Conservation (phyloP, 495 filamentous ascomycete species). For the Cercophora newfieldiana region DNA sequence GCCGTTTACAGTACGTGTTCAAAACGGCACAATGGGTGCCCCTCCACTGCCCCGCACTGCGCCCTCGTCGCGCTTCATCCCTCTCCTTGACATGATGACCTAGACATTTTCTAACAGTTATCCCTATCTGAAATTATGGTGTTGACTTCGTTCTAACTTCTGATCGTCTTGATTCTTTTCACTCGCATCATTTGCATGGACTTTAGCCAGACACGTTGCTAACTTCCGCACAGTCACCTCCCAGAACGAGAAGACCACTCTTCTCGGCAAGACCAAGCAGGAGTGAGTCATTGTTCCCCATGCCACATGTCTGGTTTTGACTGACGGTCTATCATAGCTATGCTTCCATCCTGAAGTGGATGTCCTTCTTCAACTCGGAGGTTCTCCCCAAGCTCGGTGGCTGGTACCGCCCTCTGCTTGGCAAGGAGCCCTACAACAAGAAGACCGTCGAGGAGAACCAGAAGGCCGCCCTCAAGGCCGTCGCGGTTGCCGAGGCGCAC, state of each 20-base stretch:
- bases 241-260: slow-evolving; percentile 99
- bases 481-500: slow-evolving; percentile 78
- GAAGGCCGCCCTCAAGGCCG: slow-evolving; percentile 64
- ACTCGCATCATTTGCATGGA: slow-evolving; percentile 18
- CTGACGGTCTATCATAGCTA: slow-evolving; percentile 48
- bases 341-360: slow-evolving; percentile 95
- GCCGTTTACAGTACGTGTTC: slow-evolving; percentile 88
- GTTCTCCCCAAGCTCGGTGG: slow-evolving; percentile 69
- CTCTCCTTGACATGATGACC: slow-evolving; percentile 66
- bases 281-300: slow-evolving; percentile 57
- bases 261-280: slow-evolving; percentile 99
- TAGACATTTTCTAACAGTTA: slow-evolving; percentile 82
- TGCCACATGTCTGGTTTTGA: not conserved
- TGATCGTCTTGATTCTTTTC: slow-evolving; percentile 42
- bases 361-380: slow-evolving; percentile 90
- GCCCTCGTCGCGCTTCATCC: slow-evolving; percentile 1
- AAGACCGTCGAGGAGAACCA: slow-evolving; percentile 81
- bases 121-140: slow-evolving; percentile 94
- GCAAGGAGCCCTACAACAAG: slow-evolving; percentile 91
- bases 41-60: slow-evolving; percentile 28
- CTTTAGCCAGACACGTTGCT: slow-evolving; percentile 34
- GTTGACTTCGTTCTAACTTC: slow-evolving; percentile 70
- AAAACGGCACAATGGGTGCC: slow-evolving; percentile 1
- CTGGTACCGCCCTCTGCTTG: slow-evolving; percentile 89
- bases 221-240: slow-evolving; percentile 73